Evolutionary conservation across 129 eudicot genomes (phyloP), one percentile per base, ranked within the genome.

Genomic region (carrot (Daucus carota)): DNA sequence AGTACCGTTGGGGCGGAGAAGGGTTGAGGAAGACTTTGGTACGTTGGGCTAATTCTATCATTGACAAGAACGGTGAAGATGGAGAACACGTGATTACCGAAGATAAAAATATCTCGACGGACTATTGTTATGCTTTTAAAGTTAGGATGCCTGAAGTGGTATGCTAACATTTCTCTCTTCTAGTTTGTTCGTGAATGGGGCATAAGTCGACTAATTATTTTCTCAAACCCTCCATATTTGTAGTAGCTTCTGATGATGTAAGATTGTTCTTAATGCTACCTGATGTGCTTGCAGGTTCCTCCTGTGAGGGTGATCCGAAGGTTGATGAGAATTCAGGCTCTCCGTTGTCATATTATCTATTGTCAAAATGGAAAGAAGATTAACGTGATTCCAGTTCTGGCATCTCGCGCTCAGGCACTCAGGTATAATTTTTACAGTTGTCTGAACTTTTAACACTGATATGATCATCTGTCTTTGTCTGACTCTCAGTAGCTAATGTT

Each of bases 1-100:
- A 95, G 77, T 92, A 92, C 73, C 88, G 95, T 17, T 95, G 99
- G 99, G 99, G 99, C 14, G 97, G 99, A 66, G 99, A 95, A 91
- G 97, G 99, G 71, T 83, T 95, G 65, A 89, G 96, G 87, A 91
- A 90, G 88, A 92, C 99, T 78, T 78, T 95, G 85, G 87, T 84
- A 11, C 84, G 97, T 10, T 95, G 97, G 97, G 92, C 96, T 20
- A 73, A 88, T 76, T 83, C 94, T 66, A 18, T 83, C 40, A 80
- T 62, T 38, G 96, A 88, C 70, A 88, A 87, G 80, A 87, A 77
- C 31, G 86, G 85, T 46, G 86, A 87, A 73, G 88, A 94, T 68
- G 90, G 80, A 50, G 89, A 81, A 44, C 90, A 89, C 6, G 73
- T 88, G 41, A 87, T 95, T 74, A 85, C 84, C 33, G 97, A 89